Percentiles rank a stretch among this genome's conserved stretches.
Conservation (phyloP, 1,284 basidiomycete genomes). For the Papiliotrema fonsecae region DNA sequence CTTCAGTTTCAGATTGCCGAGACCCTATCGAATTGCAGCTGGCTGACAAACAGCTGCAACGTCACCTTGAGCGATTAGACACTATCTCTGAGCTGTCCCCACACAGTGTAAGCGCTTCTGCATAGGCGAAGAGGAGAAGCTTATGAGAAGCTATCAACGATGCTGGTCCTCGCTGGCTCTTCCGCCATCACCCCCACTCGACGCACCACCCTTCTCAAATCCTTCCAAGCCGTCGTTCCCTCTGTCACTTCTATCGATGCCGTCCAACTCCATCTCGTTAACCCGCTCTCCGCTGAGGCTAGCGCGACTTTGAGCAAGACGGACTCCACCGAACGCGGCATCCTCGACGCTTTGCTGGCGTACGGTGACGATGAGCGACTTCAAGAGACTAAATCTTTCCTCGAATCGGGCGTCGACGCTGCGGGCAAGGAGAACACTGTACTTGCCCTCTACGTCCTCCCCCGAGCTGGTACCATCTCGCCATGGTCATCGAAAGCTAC, state of each 20-base stretch:
- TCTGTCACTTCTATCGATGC: conserved; percentile 69
- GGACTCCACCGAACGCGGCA: conserved; percentile 53
- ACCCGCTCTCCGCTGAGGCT: conserved; percentile 54
- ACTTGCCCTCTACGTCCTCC: conserved; percentile 64
- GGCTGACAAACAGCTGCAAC: no score
- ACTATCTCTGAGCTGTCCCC: no score
- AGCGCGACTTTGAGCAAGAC: conserved; percentile 54
- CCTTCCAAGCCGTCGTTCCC: conserved; percentile 57
- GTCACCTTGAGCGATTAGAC: no score
- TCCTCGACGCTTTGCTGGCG: conserved; percentile 70
- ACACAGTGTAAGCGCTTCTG: no score
- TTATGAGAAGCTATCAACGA: no score
- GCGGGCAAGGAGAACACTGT: conserved; percentile 51
- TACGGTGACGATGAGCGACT: conserved; percentile 71
- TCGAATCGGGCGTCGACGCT: conserved; percentile 21
- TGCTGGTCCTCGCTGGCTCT: conserved; percentile 59
- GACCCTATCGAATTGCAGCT: no score
- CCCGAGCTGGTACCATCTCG: conserved; percentile 74
- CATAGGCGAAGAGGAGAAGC: no score
- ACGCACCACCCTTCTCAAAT: conserved; percentile 62
- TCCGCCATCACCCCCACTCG: conserved; percentile 67
- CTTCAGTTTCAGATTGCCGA: no score
- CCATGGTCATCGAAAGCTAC: conserved; percentile 99
- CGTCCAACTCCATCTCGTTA: conserved; percentile 81
- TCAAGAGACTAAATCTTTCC: conserved; percentile 33